Conservation (phyloP, 2,329 filamentous ascomycete genomes). For the Aspergillus sp. region DNA sequence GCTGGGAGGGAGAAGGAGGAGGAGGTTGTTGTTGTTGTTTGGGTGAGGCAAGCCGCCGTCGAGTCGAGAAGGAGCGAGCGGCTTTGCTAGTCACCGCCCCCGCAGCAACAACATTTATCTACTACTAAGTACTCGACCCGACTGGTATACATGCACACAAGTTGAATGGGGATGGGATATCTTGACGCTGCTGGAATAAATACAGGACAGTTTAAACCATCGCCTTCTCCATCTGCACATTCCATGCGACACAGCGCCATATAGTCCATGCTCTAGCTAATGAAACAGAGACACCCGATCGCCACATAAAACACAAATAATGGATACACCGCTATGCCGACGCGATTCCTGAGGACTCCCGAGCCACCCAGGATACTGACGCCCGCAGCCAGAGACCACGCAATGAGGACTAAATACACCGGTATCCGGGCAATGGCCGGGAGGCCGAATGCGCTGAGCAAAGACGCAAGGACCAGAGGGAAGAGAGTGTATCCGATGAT, state of each 20-base stretch:
- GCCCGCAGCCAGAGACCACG: conserved; percentile 89
- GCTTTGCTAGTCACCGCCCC: too few species aligned
- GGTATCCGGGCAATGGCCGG: conserved; percentile 77
- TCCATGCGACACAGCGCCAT: too few species aligned
- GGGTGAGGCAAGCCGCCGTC: not conserved
- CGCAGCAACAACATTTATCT: too few species aligned
- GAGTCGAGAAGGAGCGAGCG: not conserved
- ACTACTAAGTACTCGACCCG: too few species aligned
- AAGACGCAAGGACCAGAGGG: conserved; percentile 82
- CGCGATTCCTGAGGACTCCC: conserved; percentile 88
- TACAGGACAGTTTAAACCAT: not conserved
- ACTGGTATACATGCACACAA: too few species aligned
- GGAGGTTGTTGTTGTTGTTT: not conserved
- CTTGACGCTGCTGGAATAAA: conserved; percentile 7
- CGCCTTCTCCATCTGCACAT: not conserved
- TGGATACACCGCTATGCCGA: conserved; percentile 88
- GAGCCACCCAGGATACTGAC: conserved; percentile 94
- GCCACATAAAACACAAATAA: conserved; percentile 91
- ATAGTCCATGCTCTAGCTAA: conserved; percentile 62
- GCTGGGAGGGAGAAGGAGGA: conserved; percentile 1
- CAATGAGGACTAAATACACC: conserved; percentile 77
- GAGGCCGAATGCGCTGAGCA: conserved; percentile 75
- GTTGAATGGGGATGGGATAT: conserved; percentile 14
- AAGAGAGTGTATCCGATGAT: conserved; percentile 98
- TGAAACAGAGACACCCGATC: conserved; percentile 90